These are phyloP conservation scores for Persicaria maculosa DNA, from an alignment of 148 eudicot species.

Conservation along the genomic window DNA sequence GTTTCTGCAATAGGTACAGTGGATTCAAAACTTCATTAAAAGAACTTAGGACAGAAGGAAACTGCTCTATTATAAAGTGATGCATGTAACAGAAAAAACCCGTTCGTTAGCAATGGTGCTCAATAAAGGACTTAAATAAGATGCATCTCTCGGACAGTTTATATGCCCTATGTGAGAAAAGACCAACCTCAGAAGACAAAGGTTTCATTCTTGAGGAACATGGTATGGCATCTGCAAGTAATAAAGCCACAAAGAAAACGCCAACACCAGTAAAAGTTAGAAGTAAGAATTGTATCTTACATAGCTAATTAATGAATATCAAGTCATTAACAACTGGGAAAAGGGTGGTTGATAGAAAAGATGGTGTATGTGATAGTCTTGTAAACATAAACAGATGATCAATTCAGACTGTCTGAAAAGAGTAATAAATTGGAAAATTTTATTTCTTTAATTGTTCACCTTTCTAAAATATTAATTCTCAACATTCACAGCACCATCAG, in stretches of 20 bases:
- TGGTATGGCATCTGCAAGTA: background rate
- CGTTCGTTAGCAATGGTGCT: background rate
- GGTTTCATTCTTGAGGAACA: conserved; percentile 3
- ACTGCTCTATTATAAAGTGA: background rate
- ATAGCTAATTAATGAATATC: background rate
- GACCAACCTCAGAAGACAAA: conserved; percentile 2
- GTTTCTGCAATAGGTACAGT: background rate
- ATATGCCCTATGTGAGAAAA: background rate
- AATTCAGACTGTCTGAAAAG: background rate
- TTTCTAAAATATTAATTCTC: background rate
- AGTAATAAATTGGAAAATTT: background rate
- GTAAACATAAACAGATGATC: background rate
- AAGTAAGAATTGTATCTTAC: background rate
- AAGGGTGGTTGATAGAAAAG: background rate
- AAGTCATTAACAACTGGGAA: background rate
- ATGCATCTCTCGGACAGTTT: background rate
- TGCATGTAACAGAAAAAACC: background rate
- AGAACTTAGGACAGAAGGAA: background rate
- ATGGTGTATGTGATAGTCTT: background rate
- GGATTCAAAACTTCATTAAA: background rate
- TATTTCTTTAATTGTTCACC: background rate
- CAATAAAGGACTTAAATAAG: background rate
- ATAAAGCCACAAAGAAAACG: background rate
- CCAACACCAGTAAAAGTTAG: background rate
- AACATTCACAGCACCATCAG: background rate